Base-by-base conservation (phyloP, 1,284 basidiomycete genomes). In the Cyathus olla region DNA sequence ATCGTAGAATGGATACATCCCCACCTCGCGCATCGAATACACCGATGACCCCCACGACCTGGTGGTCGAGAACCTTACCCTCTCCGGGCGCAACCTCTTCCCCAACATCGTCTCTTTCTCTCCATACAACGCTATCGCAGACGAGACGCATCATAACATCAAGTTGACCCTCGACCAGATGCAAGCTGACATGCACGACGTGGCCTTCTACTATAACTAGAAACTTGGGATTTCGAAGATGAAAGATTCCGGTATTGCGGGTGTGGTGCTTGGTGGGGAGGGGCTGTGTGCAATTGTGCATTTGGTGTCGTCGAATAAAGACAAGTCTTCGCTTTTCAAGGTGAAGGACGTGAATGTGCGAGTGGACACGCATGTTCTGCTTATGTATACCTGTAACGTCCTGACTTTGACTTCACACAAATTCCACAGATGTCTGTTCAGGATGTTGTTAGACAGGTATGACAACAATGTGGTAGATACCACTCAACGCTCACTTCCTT, bases 131-230 rank as follows among this genome's bases (percentile, higher is more conserved):
- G 68, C 70, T 6, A 87, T 90, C 67, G 67, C 74, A 19, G 92
- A 95, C 69, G 82, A 87, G 61, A 78, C 84, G 55, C 84, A 85
- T 64, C 93, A 96, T 75, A 87, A 89, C 66, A 87, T 96, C 69
- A 89, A 85, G 19, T 73, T 97, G 59, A 89, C 87, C 6, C 82
- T 96, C 40, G 83, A 84, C 28, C 96, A 99, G 78, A 94, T 98
- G 72, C 97, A 99, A 77, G 92, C 93, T n/a, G 96, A 97, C 72
- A 92, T 98, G 85, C 88, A 93, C 44, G 96, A 98, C 70, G 94
- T 98, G 22, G 90, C 92, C 15, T 97, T 98, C 76, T 95, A 92
- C 74, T 95, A 94, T 77, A 85, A 82, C 65, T 92, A 88, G 82
- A 94, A 94, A 84, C 84, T 80, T 0, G 94, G 94, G 4, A 87